Evolutionary conservation across 2,329 filamentous ascomycete species (phyloP).

Genomic region (Cladosporium sp.): DNA sequence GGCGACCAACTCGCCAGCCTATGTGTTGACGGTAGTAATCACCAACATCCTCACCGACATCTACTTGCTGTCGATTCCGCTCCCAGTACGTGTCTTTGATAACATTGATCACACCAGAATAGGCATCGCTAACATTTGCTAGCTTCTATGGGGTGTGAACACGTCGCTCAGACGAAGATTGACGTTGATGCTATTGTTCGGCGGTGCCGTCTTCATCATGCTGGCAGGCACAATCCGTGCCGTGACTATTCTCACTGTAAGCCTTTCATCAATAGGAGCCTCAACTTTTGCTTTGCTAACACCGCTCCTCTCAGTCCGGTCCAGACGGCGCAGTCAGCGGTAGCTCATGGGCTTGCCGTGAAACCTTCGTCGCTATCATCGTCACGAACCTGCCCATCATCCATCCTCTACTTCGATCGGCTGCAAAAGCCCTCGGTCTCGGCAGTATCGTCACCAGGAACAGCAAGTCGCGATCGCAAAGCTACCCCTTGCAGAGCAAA

Average conservation of each 20-base stretch:
- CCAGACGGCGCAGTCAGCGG: slow-evolving; percentile 6
- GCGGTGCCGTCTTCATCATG: slow-evolving; percentile 4
- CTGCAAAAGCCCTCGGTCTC: neutral
- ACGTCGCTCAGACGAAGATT: neutral
- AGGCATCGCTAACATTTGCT: neutral
- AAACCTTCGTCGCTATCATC: slow-evolving; percentile 7
- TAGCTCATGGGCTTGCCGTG: slow-evolving; percentile 2
- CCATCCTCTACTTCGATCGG: neutral
- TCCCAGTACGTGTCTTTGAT: too few species aligned
- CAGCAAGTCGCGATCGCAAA: neutral
- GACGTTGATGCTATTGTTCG: slow-evolving; percentile 6
- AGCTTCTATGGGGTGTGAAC: slow-evolving; percentile 1
- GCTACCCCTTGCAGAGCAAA: neutral
- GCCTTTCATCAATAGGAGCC: neutral
- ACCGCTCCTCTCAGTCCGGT: neutral
- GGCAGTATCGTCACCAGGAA: neutral
- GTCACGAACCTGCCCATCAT: slow-evolving; percentile 6
- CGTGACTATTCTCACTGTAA: neutral
- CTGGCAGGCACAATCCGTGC: slow-evolving; percentile 3
- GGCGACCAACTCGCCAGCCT: slow-evolving; percentile 3
- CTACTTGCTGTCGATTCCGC: neutral
- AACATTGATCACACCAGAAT: too few species aligned
- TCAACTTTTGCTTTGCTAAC: neutral
- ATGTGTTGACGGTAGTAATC: neutral
- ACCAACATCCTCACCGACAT: slow-evolving; percentile 2